Percentiles rank a stretch among this genome's conserved stretches.
These are phyloP conservation scores for Hyaloscypha finlandica DNA, from an alignment of 495 filamentous ascomycete species.

Conservation along the genomic window DNA sequence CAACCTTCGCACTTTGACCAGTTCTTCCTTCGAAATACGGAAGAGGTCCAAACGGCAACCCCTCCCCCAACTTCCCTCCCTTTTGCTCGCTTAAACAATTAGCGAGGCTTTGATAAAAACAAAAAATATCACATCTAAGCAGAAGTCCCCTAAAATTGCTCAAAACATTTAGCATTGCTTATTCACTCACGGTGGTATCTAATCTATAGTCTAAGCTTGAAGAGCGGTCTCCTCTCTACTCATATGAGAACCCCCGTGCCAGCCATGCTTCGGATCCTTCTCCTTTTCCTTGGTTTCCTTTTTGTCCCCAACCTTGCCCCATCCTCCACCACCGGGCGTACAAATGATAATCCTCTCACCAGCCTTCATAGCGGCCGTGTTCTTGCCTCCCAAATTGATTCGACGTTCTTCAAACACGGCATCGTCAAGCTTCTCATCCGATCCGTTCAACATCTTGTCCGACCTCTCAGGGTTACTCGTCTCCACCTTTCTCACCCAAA, in stretches of 20 bases:
- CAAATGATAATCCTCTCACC: conserved; percentile 83
- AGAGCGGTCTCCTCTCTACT: conserved; percentile 54
- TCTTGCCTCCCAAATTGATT: conserved; percentile 91
- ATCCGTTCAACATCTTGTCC: conserved; percentile 35
- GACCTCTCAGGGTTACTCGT: conserved; percentile 48
- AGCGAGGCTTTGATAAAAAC: no score
- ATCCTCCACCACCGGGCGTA: conserved; percentile 75
- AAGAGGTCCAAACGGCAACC: no score
- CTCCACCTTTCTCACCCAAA: conserved; percentile 76
- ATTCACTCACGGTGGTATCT: neutral
- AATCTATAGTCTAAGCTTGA: conserved; percentile 40
- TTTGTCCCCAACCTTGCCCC: conserved; percentile 62
- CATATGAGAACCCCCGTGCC: conserved; percentile 62
- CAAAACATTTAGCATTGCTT: no score
- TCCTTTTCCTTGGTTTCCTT: conserved; percentile 41
- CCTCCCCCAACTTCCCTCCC: no score
- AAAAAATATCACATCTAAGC: no score
- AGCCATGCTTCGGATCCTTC: conserved; percentile 56
- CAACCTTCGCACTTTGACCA: no score
- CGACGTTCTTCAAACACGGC: conserved; percentile 61
- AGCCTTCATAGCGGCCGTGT: conserved; percentile 80
- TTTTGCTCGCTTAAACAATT: no score
- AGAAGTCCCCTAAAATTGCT: no score
- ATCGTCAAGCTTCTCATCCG: conserved; percentile 34
- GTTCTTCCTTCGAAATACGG: no score